Percentiles rank a stretch among this genome's conserved stretches.
Conservation (phyloP, 2,329 filamentous ascomycete genomes). For the Hypocrella siamensis region DNA sequence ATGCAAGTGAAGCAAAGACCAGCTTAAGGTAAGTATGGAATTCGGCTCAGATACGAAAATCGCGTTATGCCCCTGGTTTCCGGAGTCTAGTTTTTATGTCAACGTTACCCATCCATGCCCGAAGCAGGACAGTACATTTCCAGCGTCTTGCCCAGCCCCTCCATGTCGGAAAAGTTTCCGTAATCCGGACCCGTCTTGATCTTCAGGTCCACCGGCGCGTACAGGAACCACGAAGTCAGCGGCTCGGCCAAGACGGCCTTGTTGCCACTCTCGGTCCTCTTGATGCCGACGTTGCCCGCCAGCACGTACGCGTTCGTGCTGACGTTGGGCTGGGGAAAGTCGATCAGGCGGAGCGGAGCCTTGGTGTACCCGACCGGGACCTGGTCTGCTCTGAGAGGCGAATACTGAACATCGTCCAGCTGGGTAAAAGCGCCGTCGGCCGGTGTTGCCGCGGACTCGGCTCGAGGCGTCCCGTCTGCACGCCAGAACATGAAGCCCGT, state of each 20-base stretch:
- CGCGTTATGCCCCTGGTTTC: too few species aligned
- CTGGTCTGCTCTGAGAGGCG: conserved; percentile 9
- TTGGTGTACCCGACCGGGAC: conserved; percentile 23
- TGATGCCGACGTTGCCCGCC: conserved; percentile 21
- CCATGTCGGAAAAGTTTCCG: conserved; percentile 10
- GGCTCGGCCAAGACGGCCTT: conserved; percentile 15
- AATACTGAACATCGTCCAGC: conserved; percentile 16
- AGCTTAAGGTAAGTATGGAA: too few species aligned
- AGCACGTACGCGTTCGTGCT: conserved; percentile 16
- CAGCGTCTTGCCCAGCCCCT: conserved; percentile 5
- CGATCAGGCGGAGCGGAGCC: conserved; percentile 21
- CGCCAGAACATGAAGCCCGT: conserved; percentile 31
- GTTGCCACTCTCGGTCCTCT: conserved; percentile 7
- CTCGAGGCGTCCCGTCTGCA: conserved; percentile 13
- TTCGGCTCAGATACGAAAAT: too few species aligned
- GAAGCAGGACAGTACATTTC: conserved; percentile 2
- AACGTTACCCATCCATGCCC: too few species aligned
- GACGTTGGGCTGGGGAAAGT: conserved; percentile 8
- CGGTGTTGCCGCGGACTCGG: conserved; percentile 5
- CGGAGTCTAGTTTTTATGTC: too few species aligned
- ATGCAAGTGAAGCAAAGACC: too few species aligned
- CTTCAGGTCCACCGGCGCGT: conserved; percentile 17
- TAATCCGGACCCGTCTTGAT: conserved; percentile 6
- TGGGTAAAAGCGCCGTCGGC: conserved; percentile 4
- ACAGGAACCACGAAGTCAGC: conserved; percentile 24